Base-by-base conservation (phyloP, 768 basidiomycete species). In the Psilocybe sp. region DNA sequence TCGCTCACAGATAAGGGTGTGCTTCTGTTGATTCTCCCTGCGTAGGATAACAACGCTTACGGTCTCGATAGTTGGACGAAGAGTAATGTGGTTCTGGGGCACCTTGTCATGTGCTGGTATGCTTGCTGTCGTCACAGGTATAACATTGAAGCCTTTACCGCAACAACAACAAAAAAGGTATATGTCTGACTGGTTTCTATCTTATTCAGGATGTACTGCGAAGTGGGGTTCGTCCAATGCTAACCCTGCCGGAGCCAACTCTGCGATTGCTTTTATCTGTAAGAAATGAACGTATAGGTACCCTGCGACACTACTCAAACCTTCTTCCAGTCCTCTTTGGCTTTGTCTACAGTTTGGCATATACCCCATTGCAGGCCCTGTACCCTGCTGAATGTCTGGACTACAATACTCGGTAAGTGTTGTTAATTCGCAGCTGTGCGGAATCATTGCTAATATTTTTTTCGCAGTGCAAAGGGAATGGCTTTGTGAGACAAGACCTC, bases 301-400 rank as follows among this genome's bases (percentile, higher is more conserved):
- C 5, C 18, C 8, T 16, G 4, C 34, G 28, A 44, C 45, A 23
- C 7, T 36, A 15, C 35, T 46, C 51, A 64, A 61, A 60, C 62
- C 20, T 50, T 23, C 59, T 51, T 65, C 14, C 31, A 75, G 73
- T 81, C 69, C 55, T 82, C 16, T 80, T 82, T 63, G 77, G 75
- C 49, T 75, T 78, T 54, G 73, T 78, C 46, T 81, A 69, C 62
- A 76, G 74, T 33, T 71, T 79, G 49, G 70, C 80, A 16, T 82
- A 82, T 59, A 80, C 81, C 4, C 81, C 81, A 9, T 71, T 84
- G 19, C 82, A 83, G 63, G 80, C 75, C 0, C 60, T 81, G 5
- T 80, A 81, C 51, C 78, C 81, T 4, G 73, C 75, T 15, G 82
- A 84, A 54, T 77, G 76, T 56, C 64, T 83, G 14, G 70, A 76